Evolutionary conservation across 768 basidiomycete genomes (phyloP).

Genomic region (Macrolepiota dolichaula): DNA sequence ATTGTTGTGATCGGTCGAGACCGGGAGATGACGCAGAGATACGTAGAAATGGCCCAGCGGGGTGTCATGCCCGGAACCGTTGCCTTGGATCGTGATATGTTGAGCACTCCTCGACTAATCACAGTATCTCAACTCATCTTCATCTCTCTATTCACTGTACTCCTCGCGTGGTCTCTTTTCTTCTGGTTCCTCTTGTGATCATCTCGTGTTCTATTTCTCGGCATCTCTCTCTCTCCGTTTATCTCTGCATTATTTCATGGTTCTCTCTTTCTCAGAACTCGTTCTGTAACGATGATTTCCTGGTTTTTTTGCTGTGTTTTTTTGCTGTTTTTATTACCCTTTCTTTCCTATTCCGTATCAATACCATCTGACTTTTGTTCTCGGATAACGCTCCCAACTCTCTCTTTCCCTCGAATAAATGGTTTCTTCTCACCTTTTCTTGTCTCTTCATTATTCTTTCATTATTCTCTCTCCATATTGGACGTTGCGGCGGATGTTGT

Average conservation of each 20-base stretch:
- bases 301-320: neutral
- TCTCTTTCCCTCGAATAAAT: no score
- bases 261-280: neutral
- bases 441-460: neutral
- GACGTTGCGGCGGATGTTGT: neutral
- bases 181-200: neutral
- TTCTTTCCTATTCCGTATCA: no score
- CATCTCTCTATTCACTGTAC: neutral
- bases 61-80: conserved; percentile 8
- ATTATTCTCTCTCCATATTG: neutral
- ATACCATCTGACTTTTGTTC: no score
- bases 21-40: neutral
- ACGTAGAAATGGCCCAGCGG: conserved; percentile 10
- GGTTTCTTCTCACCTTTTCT: neutral
- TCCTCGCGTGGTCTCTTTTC: neutral
- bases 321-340: neutral
- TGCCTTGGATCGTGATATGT: neutral
- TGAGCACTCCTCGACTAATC: neutral
- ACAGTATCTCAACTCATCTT: conserved; percentile 6
- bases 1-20: conserved; percentile 6
- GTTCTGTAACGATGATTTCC: no score
- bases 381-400: no score
- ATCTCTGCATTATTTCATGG: neutral
- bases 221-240: neutral
- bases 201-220: neutral